Conservation (phyloP, 306 rosid genomes). For the Quercus robur region DNA sequence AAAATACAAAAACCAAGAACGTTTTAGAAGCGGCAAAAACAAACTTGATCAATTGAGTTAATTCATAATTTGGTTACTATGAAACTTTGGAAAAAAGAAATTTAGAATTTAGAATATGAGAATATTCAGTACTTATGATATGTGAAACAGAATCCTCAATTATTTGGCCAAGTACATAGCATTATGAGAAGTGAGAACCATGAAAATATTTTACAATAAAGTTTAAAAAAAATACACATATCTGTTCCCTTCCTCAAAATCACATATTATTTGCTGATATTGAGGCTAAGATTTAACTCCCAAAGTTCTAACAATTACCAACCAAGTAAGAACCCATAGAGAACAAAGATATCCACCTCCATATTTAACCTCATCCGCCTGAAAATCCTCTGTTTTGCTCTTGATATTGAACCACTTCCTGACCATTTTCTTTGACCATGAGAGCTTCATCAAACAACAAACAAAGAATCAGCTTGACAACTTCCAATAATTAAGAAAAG, state of each 20-base stretch:
- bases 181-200: not conserved
- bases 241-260: not conserved
- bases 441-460: conserved; percentile 72
- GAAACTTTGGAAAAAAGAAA: conserved; percentile 12
- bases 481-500: conserved; percentile 20
- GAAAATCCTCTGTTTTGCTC: conserved; percentile 78
- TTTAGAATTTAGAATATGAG: conserved; percentile 9
- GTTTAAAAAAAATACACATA: no score
- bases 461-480: conserved; percentile 39
- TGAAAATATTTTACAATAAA: not conserved
- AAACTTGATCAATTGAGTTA: conserved; percentile 2
- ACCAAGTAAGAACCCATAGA: conserved; percentile 13
- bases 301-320: conserved; percentile 7
- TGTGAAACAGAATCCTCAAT: conserved; percentile 1
- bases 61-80: conserved; percentile 29
- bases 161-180: not conserved
- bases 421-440: conserved; percentile 99
- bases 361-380: conserved; percentile 58
- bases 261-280: not conserved
- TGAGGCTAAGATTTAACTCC: conserved; percentile 8
- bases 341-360: conserved; percentile 58
- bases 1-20: not conserved
- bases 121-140: not conserved
- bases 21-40: conserved; percentile 7
- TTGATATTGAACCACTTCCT: conserved; percentile 94